Evolutionary conservation across 2,329 filamentous ascomycete genomes (phyloP).

Genomic region (Curvularia verruculosa): DNA sequence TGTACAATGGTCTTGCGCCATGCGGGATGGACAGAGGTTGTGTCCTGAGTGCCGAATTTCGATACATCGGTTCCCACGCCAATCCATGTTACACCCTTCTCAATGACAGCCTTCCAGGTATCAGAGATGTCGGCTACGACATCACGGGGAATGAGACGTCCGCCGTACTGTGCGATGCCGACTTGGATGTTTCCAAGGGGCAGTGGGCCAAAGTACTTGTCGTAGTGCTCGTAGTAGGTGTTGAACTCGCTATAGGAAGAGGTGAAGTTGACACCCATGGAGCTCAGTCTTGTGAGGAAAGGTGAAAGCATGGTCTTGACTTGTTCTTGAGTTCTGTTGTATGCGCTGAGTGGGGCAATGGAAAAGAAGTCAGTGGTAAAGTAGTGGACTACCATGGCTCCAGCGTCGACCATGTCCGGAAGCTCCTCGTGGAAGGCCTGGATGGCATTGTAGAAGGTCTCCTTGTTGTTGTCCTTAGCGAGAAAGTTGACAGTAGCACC

Average conservation of each 20-base stretch:
- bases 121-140: slow-evolving; percentile 18
- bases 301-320: slow-evolving; percentile 26
- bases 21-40: slow-evolving; percentile 31
- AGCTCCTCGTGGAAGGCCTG: slow-evolving; percentile 28
- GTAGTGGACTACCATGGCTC: slow-evolving; percentile 24
- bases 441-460: slow-evolving; percentile 25
- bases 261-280: slow-evolving; percentile 21
- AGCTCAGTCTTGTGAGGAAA: slow-evolving; percentile 21
- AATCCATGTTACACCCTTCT: slow-evolving; percentile 29
- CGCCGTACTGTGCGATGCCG: slow-evolving; percentile 27
- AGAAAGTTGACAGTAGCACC: slow-evolving; percentile 23
- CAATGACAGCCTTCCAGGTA: slow-evolving; percentile 24
- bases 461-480: slow-evolving; percentile 17
- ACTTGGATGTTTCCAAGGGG: slow-evolving; percentile 28
- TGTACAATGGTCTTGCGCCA: slow-evolving; percentile 31
- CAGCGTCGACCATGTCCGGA: slow-evolving; percentile 28
- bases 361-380: slow-evolving; percentile 25
- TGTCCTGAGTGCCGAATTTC: slow-evolving; percentile 19
- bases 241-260: slow-evolving; percentile 20
- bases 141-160: slow-evolving; percentile 25
- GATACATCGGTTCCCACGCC: slow-evolving; percentile 25
- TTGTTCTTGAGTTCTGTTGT: slow-evolving; percentile 23
- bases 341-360: slow-evolving; percentile 28
- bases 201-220: slow-evolving; percentile 31
- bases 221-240: slow-evolving; percentile 31